Conservation (phyloP, 768 basidiomycete species). For the Russula earlei region DNA sequence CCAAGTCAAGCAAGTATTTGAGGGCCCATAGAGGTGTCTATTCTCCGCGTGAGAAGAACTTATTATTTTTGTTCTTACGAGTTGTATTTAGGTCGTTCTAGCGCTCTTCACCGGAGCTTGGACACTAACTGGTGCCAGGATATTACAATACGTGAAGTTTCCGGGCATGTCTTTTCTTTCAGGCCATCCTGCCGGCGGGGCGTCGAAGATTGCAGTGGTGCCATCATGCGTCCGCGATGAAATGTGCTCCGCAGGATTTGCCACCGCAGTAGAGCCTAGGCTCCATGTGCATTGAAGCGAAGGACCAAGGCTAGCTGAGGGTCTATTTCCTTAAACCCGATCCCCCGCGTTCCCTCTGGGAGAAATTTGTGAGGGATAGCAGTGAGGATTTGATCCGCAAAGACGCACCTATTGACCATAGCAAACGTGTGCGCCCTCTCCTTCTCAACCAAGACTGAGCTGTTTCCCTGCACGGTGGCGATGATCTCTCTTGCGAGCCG, state of each 20-base stretch:
- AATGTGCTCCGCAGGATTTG: not conserved
- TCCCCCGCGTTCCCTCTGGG: conserved; percentile 15
- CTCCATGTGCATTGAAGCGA: not conserved
- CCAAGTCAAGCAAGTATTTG: no score
- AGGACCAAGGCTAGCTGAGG: not conserved
- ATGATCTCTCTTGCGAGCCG: conserved; percentile 75
- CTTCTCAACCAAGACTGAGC: conserved; percentile 51
- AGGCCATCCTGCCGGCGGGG: not conserved
- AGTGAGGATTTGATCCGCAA: no score
- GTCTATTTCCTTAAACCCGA: conserved; percentile 1
- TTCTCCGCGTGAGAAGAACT: not conserved
- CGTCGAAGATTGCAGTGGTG: not conserved
- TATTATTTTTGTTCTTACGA: not conserved
- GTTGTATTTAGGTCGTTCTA: not conserved
- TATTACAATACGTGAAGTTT: no score
- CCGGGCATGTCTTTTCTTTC: not conserved
- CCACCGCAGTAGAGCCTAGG: not conserved
- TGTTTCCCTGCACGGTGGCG: conserved; percentile 53
- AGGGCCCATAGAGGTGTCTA: no score
- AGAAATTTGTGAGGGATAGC: not conserved
- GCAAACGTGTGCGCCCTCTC: conserved; percentile 55
- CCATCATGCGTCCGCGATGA: not conserved
- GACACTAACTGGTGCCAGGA: not conserved
- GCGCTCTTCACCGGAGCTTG: not conserved
- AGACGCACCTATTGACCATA: conserved; percentile 65